phyloP scores from a whole-genome alignment of 306 rosid species.

The Hylodesmum podocarpum region DNA sequence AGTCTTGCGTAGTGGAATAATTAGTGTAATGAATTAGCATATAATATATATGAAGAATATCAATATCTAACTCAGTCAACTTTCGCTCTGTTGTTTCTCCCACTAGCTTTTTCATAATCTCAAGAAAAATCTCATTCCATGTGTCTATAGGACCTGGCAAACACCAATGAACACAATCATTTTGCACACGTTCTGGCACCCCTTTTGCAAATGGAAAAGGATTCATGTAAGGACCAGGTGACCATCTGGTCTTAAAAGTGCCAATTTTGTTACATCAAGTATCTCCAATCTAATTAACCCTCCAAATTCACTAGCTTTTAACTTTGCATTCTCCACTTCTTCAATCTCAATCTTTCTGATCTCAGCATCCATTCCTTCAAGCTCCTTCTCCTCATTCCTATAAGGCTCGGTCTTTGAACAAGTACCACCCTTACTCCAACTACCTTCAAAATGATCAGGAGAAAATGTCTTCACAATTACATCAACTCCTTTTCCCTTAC shows the following conservation, averaged over 20 bases:
- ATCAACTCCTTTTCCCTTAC: constrained; percentile 27
- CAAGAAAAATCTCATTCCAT: too few species aligned
- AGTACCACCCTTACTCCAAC: constrained; percentile 75
- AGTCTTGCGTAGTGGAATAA: not conserved
- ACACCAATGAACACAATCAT: too few species aligned
- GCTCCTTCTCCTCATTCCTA: constrained; percentile 44
- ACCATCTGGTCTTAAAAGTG: constrained; percentile 72
- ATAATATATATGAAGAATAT: not conserved
- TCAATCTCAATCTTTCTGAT: constrained; percentile 59
- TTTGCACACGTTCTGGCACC: constrained; percentile 47
- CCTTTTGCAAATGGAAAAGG: constrained; percentile 56
- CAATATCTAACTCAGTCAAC: too few species aligned
- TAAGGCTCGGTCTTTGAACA: constrained; percentile 67
- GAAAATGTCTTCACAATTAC: constrained; percentile 67
- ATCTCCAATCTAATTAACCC: constrained; percentile 51
- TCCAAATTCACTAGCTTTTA: constrained; percentile 22
- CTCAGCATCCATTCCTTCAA: constrained; percentile 67
- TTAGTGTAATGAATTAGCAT: not conserved
- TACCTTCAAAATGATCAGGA: constrained; percentile 80
- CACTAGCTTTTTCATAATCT: constrained; percentile 44
- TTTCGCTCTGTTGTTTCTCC: constrained; percentile 24
- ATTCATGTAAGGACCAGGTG: constrained; percentile 78
- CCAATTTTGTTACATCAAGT: constrained; percentile 57
- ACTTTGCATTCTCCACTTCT: constrained; percentile 60
- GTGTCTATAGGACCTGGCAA: too few species aligned